These are phyloP conservation scores for Globisporangium irregulare DNA, from an alignment of 352 stramenopile species.

Conservation along the genomic window DNA sequence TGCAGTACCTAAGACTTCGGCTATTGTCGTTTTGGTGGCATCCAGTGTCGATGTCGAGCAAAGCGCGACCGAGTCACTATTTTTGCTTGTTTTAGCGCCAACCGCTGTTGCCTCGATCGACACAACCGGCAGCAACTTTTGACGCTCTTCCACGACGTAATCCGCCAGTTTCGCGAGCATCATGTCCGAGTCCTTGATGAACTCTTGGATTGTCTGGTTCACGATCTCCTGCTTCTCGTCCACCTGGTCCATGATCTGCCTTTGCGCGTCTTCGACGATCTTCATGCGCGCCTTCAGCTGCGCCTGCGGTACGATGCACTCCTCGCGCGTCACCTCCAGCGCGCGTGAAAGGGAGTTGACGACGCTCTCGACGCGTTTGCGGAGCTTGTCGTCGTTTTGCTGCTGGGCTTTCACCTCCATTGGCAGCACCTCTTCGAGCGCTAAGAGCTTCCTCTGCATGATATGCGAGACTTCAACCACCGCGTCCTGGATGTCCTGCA, in stretches of 20 bases:
- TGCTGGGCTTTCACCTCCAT: constrained; percentile 63
- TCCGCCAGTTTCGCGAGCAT: constrained; percentile 24
- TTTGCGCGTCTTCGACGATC: constrained; percentile 29
- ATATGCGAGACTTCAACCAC: constrained; percentile 29
- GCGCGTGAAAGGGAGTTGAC: constrained; percentile 32
- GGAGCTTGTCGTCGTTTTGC: constrained; percentile 54
- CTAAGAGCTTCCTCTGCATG: constrained; percentile 45
- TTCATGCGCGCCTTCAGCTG: constrained; percentile 25
- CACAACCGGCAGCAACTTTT: neutral
- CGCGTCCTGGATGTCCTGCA: constrained; percentile 30
- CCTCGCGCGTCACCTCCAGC: constrained; percentile 29
- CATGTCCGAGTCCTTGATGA: constrained; percentile 28
- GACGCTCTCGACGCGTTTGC: constrained; percentile 36
- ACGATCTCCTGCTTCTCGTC: constrained; percentile 26
- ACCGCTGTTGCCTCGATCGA: neutral
- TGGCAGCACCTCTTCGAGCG: constrained; percentile 59
- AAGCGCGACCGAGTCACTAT: neutral
- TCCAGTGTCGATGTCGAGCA: neutral
- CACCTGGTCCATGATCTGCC: constrained; percentile 14
- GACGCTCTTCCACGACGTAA: constrained; percentile 5
- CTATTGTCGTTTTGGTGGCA: neutral
- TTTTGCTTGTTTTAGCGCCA: neutral
- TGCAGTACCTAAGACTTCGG: neutral
- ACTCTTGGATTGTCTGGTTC: constrained; percentile 27
- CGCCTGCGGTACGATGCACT: constrained; percentile 24